Evolutionary conservation across 2,329 filamentous ascomycete species (phyloP).

Genomic region (Exophiala aquamarina): DNA sequence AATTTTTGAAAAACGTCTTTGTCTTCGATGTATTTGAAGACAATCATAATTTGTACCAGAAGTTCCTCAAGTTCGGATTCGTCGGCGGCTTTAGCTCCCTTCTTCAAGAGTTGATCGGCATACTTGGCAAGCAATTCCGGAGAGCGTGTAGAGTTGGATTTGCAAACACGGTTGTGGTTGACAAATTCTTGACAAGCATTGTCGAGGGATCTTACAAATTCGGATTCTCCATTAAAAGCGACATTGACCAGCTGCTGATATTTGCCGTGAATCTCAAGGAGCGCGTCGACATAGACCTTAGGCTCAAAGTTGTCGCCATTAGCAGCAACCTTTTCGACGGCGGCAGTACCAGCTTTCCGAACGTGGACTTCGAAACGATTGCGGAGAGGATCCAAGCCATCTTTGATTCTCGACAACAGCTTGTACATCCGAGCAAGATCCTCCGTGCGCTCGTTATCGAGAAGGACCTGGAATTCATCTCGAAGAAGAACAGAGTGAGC

Average conservation of each 20-base stretch:
- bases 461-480: slow-evolving; percentile 91
- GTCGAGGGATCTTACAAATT: slow-evolving; percentile 93
- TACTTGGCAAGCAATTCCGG: slow-evolving; percentile 95
- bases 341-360: slow-evolving; percentile 79
- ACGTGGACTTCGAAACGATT: slow-evolving; percentile 90
- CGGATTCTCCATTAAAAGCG: slow-evolving; percentile 91
- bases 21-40: slow-evolving; percentile 99
- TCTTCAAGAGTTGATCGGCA: slow-evolving; percentile 86
- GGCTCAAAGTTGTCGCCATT: slow-evolving; percentile 90
- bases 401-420: slow-evolving; percentile 81
- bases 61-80: slow-evolving; percentile 90
- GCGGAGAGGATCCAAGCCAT: slow-evolving; percentile 85
- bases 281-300: slow-evolving; percentile 92
- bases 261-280: slow-evolving; percentile 90
- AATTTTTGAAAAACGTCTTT: slow-evolving; percentile 99
- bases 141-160: slow-evolving; percentile 87
- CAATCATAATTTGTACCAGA: slow-evolving; percentile 92
- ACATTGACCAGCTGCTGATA: slow-evolving; percentile 89
- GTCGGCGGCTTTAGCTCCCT: slow-evolving; percentile 88
- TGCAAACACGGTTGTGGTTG: slow-evolving; percentile 96
- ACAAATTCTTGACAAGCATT: slow-evolving; percentile 98
- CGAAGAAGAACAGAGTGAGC: slow-evolving; percentile 83
- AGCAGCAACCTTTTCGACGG: slow-evolving; percentile 85
- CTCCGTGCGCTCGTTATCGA: slow-evolving; percentile 92
- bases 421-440: slow-evolving; percentile 97